Evolutionary conservation across 208 protist species (phyloP).

Genomic region (Trypanosoma cruzi): DNA sequence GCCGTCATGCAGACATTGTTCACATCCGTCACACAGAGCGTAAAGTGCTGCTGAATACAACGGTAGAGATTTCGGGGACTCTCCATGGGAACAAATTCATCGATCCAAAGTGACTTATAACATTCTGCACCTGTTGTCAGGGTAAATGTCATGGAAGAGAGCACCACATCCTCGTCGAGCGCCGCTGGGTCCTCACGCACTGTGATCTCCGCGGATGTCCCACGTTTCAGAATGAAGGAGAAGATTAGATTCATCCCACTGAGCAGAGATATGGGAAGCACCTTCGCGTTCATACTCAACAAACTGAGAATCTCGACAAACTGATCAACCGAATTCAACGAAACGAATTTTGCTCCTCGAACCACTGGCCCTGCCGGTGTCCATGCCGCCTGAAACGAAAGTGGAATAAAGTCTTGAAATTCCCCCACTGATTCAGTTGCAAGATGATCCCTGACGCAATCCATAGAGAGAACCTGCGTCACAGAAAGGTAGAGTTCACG

Average conservation of each 20-base stretch:
- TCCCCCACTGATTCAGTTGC: no score
- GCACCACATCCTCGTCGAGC: slow-evolving; percentile 30
- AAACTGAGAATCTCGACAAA: slow-evolving; percentile 26
- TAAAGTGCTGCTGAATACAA: slow-evolving; percentile 33
- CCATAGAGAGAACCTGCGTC: slow-evolving; percentile 33
- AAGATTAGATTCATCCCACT: slow-evolving; percentile 38
- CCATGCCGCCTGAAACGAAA: slow-evolving; percentile 45
- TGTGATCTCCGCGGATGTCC: no score
- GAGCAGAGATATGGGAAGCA: not conserved
- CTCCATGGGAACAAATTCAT: slow-evolving; percentile 28
- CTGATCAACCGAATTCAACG: slow-evolving; percentile 18
- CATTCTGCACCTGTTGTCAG: slow-evolving; percentile 36
- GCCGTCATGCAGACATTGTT: slow-evolving; percentile 10
- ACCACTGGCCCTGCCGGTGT: slow-evolving; percentile 51
- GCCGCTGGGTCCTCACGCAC: no score
- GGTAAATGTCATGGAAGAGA: slow-evolving; percentile 37
- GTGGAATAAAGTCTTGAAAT: no score
- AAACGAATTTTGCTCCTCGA: slow-evolving; percentile 35
- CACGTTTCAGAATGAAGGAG: slow-evolving; percentile 34
- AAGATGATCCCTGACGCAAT: slow-evolving; percentile 25
- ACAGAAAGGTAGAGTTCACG: slow-evolving; percentile 41
- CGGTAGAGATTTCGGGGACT: slow-evolving; percentile 46
- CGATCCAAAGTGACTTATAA: slow-evolving; percentile 38
- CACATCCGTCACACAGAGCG: slow-evolving; percentile 42
- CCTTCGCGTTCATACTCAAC: slow-evolving; percentile 19